Conservation (phyloP, 345 rosid genomes). For the Noccaea bulbosa region DNA sequence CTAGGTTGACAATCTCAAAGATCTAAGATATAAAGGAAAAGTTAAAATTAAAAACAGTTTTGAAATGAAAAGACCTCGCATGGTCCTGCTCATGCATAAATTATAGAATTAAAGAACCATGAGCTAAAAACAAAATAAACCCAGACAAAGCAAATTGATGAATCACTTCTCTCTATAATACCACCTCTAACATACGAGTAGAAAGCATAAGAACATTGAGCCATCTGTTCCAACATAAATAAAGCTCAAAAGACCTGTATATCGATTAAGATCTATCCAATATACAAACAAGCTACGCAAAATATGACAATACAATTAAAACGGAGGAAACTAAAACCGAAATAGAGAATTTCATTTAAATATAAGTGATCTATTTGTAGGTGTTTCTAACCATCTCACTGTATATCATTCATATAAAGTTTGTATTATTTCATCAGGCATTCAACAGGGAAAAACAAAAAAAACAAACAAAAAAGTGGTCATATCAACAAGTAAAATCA, state of each 20-base stretch:
- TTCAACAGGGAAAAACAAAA: background rate
- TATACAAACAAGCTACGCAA: conserved; percentile 7
- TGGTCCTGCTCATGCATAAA: background rate
- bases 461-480: too few species aligned
- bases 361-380: conserved; percentile 10
- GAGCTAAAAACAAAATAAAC: conserved; percentile 11
- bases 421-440: background rate
- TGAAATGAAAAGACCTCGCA: background rate
- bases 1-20: conserved; percentile 97
- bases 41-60: background rate
- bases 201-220: background rate
- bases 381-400: background rate
- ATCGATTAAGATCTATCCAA: conserved; percentile 16
- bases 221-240: conserved; percentile 1
- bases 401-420: background rate
- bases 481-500: conserved; percentile 10
- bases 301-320: background rate
- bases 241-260: conserved; percentile 10
- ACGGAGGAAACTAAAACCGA: background rate
- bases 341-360: background rate
- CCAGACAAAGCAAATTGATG: conserved; percentile 8
- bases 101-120: conserved; percentile 16
- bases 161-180: conserved; percentile 15
- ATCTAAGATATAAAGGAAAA: conserved; percentile 53
- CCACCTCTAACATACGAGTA: conserved; percentile 14